Evolutionary conservation across 1,284 basidiomycete species (phyloP), one percentile per base, ranked within the genome.

Genomic region (Cryptococcus amylolentus): DNA sequence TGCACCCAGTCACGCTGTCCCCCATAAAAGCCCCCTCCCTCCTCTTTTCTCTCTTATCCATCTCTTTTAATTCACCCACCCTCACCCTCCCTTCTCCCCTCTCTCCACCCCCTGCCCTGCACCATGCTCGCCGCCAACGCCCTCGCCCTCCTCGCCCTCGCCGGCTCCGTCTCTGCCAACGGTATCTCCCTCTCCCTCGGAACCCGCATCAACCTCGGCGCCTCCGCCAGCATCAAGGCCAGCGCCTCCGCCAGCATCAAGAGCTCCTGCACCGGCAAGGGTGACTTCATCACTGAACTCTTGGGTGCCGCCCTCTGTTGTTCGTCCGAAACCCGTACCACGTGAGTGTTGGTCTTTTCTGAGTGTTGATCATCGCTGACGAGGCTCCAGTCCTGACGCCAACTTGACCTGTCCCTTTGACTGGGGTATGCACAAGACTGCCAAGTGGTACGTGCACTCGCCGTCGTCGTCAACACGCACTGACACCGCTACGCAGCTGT

Each of bases 371-470:
- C n/a, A n/a, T n/a, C n/a, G n/a, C n/a, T n/a, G n/a, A n/a, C n/a
- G n/a, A n/a, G n/a, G n/a, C n/a, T n/a, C n/a, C n/a, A n/a, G n/a
- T n/a, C n/a, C n/a, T n/a, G n/a, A n/a, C n/a, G n/a, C 35, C 10
- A 56, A 43, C 26, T 31, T 47, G 37, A 56, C 49, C 16, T 66
- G 65, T 51, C 65, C 65, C 8, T 50, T 62, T 38, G 47, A 50
- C 28, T 66, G 65, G 65, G 38, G 40, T 18, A 27, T 52, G 44
- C 63, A 66, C 57, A 58, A 55, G 47, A 56, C 54, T 14, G 54
- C 49, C 12, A 54, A 51, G 20, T 64, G 61, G 65, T 67, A 28
- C 52, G 61, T 49, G n/a, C 8, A 9, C 9, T n/a, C 5, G 27
- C 10, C 56, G 23, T 7, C 5, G 13, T 35, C 18, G 45, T 28